Conservation (phyloP, 2,329 filamentous ascomycete genomes). For the Atkinsonella texensis region DNA sequence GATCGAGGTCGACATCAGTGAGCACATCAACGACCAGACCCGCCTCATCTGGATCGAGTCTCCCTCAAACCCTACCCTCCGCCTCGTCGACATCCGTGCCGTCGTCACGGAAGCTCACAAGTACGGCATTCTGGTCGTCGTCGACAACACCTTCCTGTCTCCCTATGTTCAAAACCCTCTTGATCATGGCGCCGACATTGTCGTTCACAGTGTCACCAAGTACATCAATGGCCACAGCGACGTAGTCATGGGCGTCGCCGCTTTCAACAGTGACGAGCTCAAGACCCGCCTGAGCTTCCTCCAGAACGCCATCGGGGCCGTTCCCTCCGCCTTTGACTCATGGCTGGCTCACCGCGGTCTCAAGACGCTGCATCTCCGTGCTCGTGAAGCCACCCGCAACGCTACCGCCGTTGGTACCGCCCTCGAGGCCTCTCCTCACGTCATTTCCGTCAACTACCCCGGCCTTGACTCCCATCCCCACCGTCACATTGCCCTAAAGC, state of each 20-base stretch:
- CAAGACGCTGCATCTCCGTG: slow-evolving; percentile 91
- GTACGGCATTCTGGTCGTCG: slow-evolving; percentile 88
- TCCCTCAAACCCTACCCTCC: slow-evolving; percentile 87
- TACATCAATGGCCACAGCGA: slow-evolving; percentile 98
- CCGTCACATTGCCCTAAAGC: slow-evolving; percentile 70
- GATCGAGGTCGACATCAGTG: slow-evolving; percentile 78
- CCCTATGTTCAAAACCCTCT: slow-evolving; percentile 96
- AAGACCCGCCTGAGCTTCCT: slow-evolving; percentile 73
- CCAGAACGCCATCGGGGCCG: slow-evolving; percentile 93
- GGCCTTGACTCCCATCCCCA: slow-evolving; percentile 82
- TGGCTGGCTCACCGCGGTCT: slow-evolving; percentile 96
- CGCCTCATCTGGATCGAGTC: slow-evolving; percentile 94
- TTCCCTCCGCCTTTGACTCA: slow-evolving; percentile 90
- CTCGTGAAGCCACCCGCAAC: slow-evolving; percentile 72
- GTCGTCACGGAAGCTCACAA: slow-evolving; percentile 74
- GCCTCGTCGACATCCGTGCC: slow-evolving; percentile 82
- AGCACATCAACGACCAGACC: slow-evolving; percentile 77
- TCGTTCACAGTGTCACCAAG: slow-evolving; percentile 95
- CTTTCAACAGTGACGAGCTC: slow-evolving; percentile 79
- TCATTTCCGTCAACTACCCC: slow-evolving; percentile 90
- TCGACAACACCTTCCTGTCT: slow-evolving; percentile 96
- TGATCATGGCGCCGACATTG: slow-evolving; percentile 88
- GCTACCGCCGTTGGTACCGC: slow-evolving; percentile 64
- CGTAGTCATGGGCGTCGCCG: slow-evolving; percentile 94
- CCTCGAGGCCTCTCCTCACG: slow-evolving; percentile 68